Evolutionary conservation across 2,329 filamentous ascomycete genomes (phyloP).

Genomic region (Clarireedia hainanense): DNA sequence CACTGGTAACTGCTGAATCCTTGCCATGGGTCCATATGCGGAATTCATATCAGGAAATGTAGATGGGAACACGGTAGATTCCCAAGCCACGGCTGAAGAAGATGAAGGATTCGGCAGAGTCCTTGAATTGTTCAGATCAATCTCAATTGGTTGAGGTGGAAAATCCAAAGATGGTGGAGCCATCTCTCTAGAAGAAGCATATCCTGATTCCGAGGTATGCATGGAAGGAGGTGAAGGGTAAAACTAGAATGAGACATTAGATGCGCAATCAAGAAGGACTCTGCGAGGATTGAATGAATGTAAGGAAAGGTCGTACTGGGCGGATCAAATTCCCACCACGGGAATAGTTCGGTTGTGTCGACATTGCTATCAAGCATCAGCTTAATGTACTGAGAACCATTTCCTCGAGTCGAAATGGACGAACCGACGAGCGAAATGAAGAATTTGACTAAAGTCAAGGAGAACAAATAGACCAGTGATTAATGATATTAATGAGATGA

Average conservation of each 20-base stretch:
- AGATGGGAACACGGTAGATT: conserved; percentile 12
- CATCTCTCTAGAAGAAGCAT: conserved; percentile 23
- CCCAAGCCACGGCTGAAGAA: conserved; percentile 18
- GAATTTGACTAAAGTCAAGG: neutral
- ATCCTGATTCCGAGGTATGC: conserved; percentile 18
- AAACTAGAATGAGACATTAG: conserved; percentile 23
- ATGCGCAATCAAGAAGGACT: conserved; percentile 2
- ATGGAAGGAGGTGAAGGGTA: conserved; percentile 19
- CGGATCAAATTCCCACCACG: conserved; percentile 16
- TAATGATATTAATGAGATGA: neutral
- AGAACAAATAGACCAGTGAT: neutral
- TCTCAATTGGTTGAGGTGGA: conserved; percentile 24
- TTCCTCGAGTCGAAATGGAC: conserved; percentile 6
- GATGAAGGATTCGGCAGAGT: conserved; percentile 23
- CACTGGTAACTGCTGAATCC: conserved; percentile 15
- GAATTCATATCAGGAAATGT: conserved; percentile 19
- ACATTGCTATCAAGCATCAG: conserved; percentile 21
- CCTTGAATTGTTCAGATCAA: conserved; percentile 24
- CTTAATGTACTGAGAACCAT: neutral
- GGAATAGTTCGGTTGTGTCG: conserved; percentile 20
- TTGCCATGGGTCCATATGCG: conserved; percentile 16
- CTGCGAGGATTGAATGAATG: neutral
- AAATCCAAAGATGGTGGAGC: conserved; percentile 21
- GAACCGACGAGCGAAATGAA: conserved; percentile 13
- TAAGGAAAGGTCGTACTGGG: conserved; percentile 19